Conservation (phyloP, 805 yeast species). For the Yamadazyma philogaea region DNA sequence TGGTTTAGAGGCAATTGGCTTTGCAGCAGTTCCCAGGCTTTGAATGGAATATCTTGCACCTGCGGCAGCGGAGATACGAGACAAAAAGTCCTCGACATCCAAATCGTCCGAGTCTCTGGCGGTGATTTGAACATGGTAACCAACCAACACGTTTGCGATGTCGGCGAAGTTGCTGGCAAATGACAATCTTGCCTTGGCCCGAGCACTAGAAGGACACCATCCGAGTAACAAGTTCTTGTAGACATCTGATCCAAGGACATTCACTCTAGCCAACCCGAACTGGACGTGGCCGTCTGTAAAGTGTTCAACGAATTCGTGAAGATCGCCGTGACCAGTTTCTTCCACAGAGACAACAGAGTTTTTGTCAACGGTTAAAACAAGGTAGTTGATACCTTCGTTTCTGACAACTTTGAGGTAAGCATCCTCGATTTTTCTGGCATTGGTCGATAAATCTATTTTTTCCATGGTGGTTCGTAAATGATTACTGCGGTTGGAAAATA, state of each 20-base stretch:
- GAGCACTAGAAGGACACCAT: slow-evolving; percentile 97
- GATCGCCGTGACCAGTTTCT: slow-evolving; percentile 58
- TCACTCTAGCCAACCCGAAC: slow-evolving; percentile 84
- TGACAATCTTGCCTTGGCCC: slow-evolving; percentile 68
- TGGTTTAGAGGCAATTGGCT: slow-evolving; percentile 27
- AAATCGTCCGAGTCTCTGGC: slow-evolving; percentile 94
- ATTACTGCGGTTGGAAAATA: neutral
- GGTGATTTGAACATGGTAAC: slow-evolving; percentile 93
- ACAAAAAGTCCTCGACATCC: slow-evolving; percentile 69
- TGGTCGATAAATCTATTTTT: slow-evolving; percentile 57
- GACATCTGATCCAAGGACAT: slow-evolving; percentile 89
- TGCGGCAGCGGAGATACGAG: slow-evolving; percentile 82
- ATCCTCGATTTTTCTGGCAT: slow-evolving; percentile 71
- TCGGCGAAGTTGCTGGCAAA: slow-evolving; percentile 77
- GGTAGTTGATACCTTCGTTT: slow-evolving; percentile 68
- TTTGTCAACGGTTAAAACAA: slow-evolving; percentile 72
- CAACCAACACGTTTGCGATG: slow-evolving; percentile 64
- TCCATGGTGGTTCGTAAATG: slow-evolving; percentile 38
- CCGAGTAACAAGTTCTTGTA: slow-evolving; percentile 81
- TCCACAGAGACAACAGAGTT: slow-evolving; percentile 47
- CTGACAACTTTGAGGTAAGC: slow-evolving; percentile 76
- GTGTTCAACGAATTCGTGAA: slow-evolving; percentile 73
- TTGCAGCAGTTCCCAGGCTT: slow-evolving; percentile 17
- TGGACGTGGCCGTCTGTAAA: slow-evolving; percentile 87
- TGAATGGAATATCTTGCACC: slow-evolving; percentile 76